phyloP scores from a whole-genome alignment of 83 land plant genomes.

The Thuja plicata region DNA sequence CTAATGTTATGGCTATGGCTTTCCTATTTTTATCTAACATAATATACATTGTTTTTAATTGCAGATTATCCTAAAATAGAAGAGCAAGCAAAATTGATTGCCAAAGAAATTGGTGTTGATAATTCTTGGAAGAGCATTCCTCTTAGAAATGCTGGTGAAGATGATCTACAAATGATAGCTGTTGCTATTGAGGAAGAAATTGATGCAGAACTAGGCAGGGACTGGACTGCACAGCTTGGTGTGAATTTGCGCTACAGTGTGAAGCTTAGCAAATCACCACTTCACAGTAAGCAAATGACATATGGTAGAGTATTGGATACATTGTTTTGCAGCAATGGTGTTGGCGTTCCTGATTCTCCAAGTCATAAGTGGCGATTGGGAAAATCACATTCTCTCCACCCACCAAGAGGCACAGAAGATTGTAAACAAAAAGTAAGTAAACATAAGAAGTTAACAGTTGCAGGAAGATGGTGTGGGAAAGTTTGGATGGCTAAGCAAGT shows the following conservation, averaged over 20 bases:
- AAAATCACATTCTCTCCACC: slow-evolving; percentile 34
- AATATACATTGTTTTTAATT: slow-evolving; percentile 13
- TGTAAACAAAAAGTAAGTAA: background rate
- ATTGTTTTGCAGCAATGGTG: slow-evolving; percentile 21
- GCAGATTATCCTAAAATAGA: slow-evolving; percentile 72
- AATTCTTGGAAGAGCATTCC: slow-evolving; percentile 50
- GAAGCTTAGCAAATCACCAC: slow-evolving; percentile 35
- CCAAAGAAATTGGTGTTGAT: slow-evolving; percentile 58
- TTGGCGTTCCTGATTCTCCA: slow-evolving; percentile 19
- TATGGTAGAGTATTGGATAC: slow-evolving; percentile 32
- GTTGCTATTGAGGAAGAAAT: slow-evolving; percentile 73
- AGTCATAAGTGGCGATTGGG: slow-evolving; percentile 40
- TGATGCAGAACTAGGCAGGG: slow-evolving; percentile 36
- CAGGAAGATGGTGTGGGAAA: slow-evolving; percentile 55
- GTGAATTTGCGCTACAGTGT: slow-evolving; percentile 49
- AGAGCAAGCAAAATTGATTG: slow-evolving; percentile 53
- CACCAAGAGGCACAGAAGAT: slow-evolving; percentile 10
- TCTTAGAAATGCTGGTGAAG: slow-evolving; percentile 40
- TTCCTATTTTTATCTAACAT: background rate
- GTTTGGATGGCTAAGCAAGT: slow-evolving; percentile 49
- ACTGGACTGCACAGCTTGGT: slow-evolving; percentile 82
- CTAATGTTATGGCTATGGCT: background rate
- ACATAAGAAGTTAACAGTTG: slow-evolving; percentile 15
- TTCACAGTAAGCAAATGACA: slow-evolving; percentile 28
- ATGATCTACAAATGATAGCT: slow-evolving; percentile 63